Evolutionary conservation across 345 rosid species (phyloP).

Genomic region (Brassica carinata): DNA sequence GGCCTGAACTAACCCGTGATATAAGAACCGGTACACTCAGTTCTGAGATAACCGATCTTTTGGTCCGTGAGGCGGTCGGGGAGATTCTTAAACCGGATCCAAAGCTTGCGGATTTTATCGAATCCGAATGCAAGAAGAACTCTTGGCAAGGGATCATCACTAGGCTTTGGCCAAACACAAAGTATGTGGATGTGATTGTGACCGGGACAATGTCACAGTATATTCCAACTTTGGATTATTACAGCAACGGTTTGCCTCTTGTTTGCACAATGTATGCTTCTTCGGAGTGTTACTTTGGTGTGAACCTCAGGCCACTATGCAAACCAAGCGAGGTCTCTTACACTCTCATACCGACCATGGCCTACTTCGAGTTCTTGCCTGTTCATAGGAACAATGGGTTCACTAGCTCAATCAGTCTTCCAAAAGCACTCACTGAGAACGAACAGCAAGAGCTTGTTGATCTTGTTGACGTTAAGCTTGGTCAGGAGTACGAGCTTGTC

Average conservation of each 20-base stretch:
- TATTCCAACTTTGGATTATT: conserved; percentile 88
- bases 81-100: conserved; percentile 67
- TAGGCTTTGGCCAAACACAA: conserved; percentile 74
- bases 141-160: conserved; percentile 80
- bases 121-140: conserved; percentile 51
- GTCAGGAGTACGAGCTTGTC: conserved; percentile 92
- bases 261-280: conserved; percentile 99
- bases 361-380: conserved; percentile 91
- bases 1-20: conserved; percentile 54
- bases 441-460: conserved; percentile 79
- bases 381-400: conserved; percentile 67
- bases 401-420: conserved; percentile 58
- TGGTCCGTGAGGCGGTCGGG: conserved; percentile 58
- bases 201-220: conserved; percentile 99
- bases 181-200: conserved; percentile 93
- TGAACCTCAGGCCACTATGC: conserved; percentile 79
- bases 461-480: conserved; percentile 90
- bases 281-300: conserved; percentile 95
- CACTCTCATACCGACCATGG: conserved; percentile 90
- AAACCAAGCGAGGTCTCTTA: conserved; percentile 89
- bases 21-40: conserved; percentile 55
- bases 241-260: conserved; percentile 82
- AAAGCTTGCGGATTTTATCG: conserved; percentile 59
- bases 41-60: conserved; percentile 56
- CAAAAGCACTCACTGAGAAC: conserved; percentile 73